Evolutionary conservation across 2,329 filamentous ascomycete genomes (phyloP), one percentile per base, ranked within the genome.

Genomic region (Ceratocystiopsis minuta): DNA sequence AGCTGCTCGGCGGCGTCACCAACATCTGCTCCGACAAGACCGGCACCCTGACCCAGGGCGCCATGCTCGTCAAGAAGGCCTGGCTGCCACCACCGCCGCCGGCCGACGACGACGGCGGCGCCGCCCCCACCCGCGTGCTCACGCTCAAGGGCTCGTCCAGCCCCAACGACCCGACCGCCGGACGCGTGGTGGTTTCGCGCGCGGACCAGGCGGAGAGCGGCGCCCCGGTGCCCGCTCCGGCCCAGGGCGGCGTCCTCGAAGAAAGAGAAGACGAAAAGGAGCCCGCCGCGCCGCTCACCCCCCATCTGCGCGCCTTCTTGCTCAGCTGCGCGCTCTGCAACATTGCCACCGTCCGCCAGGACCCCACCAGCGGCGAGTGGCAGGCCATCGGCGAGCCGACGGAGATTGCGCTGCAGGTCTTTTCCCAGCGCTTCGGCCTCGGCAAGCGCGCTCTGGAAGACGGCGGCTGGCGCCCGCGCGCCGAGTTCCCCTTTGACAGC

Each of bases 401-500:
- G 1, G 80, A 86, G 53, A 78, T 85, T 49, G 80, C 81, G 1
- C 68, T 86, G 6, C 79, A 84, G 49, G 77, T 86, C 9, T 80
- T 86, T 50, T 70, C 80, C 2, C 72, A 76, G 50, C 75, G 80
- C 34, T 83, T 85, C 54, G 62, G 67, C 37, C 62, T 62, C 18
- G 70, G 72, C 35, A 75, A 73, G 55, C 70, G 69, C 52, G 52
- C 55, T 1, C 58, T 75, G 3, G 66, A 69, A 43, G 20, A 7
- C 20, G 54, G 60, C 6, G 68, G 68, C n/a, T 78, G 75, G 73
- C 69, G 68, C 49, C 68, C 78, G 51, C 57, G 78, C 1, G 70
- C 75, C 41, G 81, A 86, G 52, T 82, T 81, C 46, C 79, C 80
- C n/a, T 87, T 86, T 52, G 80, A 86, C 56, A 82, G 77, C 43